Evolutionary conservation across 352 stramenopile genomes (phyloP).

Genomic region (Pythium aphanidermatum): DNA sequence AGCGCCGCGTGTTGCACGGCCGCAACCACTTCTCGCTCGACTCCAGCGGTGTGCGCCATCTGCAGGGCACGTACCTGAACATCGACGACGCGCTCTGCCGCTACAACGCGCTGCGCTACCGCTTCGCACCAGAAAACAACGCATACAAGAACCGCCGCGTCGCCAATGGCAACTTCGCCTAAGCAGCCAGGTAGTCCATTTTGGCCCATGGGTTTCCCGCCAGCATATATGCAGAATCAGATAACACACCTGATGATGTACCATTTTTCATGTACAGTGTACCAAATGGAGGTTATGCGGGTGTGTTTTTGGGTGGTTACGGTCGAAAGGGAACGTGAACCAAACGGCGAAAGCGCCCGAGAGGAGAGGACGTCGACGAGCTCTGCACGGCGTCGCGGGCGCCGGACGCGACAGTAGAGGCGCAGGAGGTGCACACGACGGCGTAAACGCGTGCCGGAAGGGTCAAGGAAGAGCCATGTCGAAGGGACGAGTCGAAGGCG

Average conservation of each 20-base stretch:
- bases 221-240: too few relatives aligned
- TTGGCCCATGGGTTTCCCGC: not conserved
- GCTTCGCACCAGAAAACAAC: constrained; percentile 34
- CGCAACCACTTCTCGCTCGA: constrained; percentile 65
- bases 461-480: not conserved
- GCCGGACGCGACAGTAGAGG: not conserved
- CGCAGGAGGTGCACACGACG: not conserved
- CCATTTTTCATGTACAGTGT: too few relatives aligned
- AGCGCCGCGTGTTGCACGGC: constrained; percentile 74
- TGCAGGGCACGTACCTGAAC: constrained; percentile 85
- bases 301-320: not conserved
- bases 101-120: constrained; percentile 68
- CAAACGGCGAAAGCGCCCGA: not conserved
- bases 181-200: constrained; percentile 7
- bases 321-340: not conserved
- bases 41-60: constrained; percentile 68
- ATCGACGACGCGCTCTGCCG: constrained; percentile 84
- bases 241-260: too few relatives aligned
- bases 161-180: constrained; percentile 69
- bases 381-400: too few relatives aligned
- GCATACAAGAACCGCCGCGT: constrained; percentile 58
- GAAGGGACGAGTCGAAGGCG: constrained; percentile 1
- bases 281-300: too few relatives aligned
- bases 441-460: not conserved
- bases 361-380: too few relatives aligned